Evolutionary conservation across 441 rosid species (phyloP), one percentile per base, ranked within the genome.

Genomic region (Syzygium syzygioides): DNA sequence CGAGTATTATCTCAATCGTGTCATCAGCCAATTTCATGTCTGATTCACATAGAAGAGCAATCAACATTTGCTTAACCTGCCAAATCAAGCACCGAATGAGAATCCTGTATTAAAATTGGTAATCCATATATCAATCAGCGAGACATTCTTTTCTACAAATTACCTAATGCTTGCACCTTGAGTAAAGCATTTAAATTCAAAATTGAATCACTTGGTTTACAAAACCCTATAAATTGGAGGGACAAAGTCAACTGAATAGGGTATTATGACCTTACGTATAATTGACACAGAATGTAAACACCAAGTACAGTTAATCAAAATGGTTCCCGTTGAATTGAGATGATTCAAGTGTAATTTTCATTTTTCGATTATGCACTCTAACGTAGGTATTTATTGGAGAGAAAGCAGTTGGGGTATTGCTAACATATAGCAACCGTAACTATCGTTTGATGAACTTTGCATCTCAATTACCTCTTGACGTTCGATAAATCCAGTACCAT

Each of bases 381-480:
- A 23, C 83, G 41, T 45, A 37, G 83, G n/a, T 41, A 41, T n/a
- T 76, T 37, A 41, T 76, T 76, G 2, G 83, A 76, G 83, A 41
- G 52, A 76, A 41, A 76, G 18, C 5, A 41, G 52, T 41, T 41
- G n/a, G 25, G 83, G 9, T 23, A 37, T 26, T 76, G 83, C 17
- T 6, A 76, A 37, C 14, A 37, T 23, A 76, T 23, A 76, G 83
- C 83, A 76, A 37, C 52, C 0, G n/a, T 41, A 76, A 37, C 83
- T 41, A 76, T 23, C 5, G 0, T 10, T 76, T 7, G 1, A 76
- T 25, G 83, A 41, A 76, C 15, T 76, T 37, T 76, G 52, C 52
- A 37, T 76, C 83, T 76, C 83, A 76, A 50, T 86, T 64, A 89
- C 90, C 79, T 89, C 90, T 57, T 89, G 86, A 32, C 90, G 90